Base-by-base conservation (phyloP, 2,329 filamentous ascomycete genomes). In the Sordariomycetes sp. region DNA sequence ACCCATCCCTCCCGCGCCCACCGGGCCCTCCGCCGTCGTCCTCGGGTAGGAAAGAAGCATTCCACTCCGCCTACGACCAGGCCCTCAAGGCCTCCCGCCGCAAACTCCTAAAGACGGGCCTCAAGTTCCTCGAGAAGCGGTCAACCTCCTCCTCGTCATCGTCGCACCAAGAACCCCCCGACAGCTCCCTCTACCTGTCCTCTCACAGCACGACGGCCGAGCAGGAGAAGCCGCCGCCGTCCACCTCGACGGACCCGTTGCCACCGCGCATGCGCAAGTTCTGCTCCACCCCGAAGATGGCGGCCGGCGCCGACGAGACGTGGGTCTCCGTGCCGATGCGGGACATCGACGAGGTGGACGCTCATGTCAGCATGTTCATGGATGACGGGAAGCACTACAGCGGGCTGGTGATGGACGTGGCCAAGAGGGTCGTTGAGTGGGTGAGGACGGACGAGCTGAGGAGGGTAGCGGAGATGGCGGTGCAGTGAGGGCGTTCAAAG, bases 301-400 rank as follows among this genome's bases (percentile, higher is more conserved):
- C 70, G 12, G 68, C 76, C 57, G 84, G 83, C 7, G 74, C 76
- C 51, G 90, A 96, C 68, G 74, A 80, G 4, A 82, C 85, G 18
- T 96, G 92, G 91, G 75, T 91, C 1, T 78, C 86, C 52, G 81
- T 96, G 2, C 86, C 85, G 65, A 94, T 97, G 88, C 80, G 87
- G 59, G 85, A 84, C 57, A 84, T 94, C 61, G 91, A 96, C 67
- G 89, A 96, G 70, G 88, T 96, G 1, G 85, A 83, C 7, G 92
- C 91, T 11, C 91, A 96, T 68, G 93, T 89, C 61, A 86, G 88
- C 0, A 74, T 96, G 56, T 96, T 96, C 72, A 82, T 89, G 52
- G 72, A 83, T 14, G 72, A 81, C 0, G 85, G 87, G 7, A 78
- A 84, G 60, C 86, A 89, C 59, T 93, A 94, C 66, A 87, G 91